phyloP scores from a whole-genome alignment of 2,329 filamentous ascomycete genomes.

The Neofusicoccum umdonicola region DNA sequence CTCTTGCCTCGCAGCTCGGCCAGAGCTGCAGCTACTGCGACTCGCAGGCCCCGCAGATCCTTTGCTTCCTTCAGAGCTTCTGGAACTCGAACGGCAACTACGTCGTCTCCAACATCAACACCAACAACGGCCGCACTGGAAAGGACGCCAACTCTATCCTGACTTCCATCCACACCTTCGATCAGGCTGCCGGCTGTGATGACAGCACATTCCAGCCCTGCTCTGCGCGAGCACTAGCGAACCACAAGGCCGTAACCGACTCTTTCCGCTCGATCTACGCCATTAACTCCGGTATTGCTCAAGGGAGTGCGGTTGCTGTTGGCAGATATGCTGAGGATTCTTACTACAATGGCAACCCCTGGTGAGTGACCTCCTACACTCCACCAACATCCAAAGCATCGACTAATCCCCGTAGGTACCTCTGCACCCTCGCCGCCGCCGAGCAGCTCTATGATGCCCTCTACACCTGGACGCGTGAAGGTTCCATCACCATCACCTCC shows the following conservation, averaged over 20 bases:
- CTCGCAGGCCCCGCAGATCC: conserved; percentile 36
- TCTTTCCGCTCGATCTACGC: conserved; percentile 38
- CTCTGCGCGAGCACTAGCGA: conserved; percentile 37
- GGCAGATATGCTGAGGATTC: conserved; percentile 46
- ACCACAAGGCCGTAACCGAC: conserved; percentile 33
- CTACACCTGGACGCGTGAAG: conserved; percentile 13
- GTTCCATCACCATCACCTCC: conserved; percentile 1
- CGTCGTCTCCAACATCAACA: conserved; percentile 36
- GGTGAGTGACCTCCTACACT: conserved; percentile 41
- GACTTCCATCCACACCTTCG: conserved; percentile 35
- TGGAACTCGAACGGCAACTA: conserved; percentile 39
- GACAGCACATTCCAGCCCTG: conserved; percentile 36
- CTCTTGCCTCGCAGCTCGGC: conserved; percentile 35
- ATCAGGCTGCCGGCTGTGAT: conserved; percentile 30
- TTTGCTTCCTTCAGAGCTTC: conserved; percentile 35
- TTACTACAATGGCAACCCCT: conserved; percentile 42
- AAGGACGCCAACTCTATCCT: conserved; percentile 40
- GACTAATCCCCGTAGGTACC: conserved; percentile 22
- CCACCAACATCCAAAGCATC: conserved; percentile 34
- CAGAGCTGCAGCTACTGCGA: conserved; percentile 38
- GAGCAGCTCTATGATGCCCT: conserved; percentile 17
- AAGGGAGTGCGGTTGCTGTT: conserved; percentile 30
- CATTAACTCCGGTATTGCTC: conserved; percentile 33
- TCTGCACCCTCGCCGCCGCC: conserved; percentile 9
- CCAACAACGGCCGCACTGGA: conserved; percentile 43